A percentile compares a stretch with the other conserved stretches of the same genome.
These are phyloP conservation scores for Paramyrothecium roridum DNA, from an alignment of 2,329 filamentous ascomycete genomes.

Conservation along the genomic window DNA sequence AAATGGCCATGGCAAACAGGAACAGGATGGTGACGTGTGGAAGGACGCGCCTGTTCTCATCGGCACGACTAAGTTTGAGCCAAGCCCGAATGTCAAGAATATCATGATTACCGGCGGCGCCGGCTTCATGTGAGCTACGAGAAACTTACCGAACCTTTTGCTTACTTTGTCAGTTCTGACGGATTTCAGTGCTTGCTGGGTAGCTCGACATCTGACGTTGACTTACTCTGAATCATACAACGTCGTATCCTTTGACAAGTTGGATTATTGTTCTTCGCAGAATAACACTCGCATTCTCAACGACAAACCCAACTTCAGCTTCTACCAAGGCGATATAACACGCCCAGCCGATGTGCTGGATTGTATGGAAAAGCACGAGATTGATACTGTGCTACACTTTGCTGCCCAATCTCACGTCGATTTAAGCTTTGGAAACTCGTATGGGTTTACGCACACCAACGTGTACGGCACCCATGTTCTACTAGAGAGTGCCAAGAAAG, in stretches of 20 bases:
- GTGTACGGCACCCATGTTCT: conserved; percentile 83
- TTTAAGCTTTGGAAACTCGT: conserved; percentile 78
- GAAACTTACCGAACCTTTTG: neutral
- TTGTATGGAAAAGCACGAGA: conserved; percentile 66
- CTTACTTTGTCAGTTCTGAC: conserved; percentile 9
- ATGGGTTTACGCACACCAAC: conserved; percentile 77
- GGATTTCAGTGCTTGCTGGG: conserved; percentile 68
- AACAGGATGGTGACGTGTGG: conserved; percentile 64
- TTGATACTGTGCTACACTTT: conserved; percentile 81
- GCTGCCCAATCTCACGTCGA: conserved; percentile 85
- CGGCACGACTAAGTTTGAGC: conserved; percentile 68
- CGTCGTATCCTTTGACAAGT: conserved; percentile 79
- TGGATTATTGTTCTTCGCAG: conserved; percentile 77
- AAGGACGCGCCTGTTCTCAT: conserved; percentile 67
- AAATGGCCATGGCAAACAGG: conserved; percentile 36
- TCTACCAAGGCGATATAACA: conserved; percentile 77
- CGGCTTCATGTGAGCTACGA: conserved; percentile 71
- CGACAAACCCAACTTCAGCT: conserved; percentile 68
- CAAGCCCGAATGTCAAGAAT: conserved; percentile 67
- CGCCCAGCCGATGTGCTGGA: conserved; percentile 66
- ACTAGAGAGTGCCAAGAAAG: conserved; percentile 71
- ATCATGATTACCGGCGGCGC: conserved; percentile 83
- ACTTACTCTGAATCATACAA: conserved; percentile 75
- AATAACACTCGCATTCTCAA: conserved; percentile 74
- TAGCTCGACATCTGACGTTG: conserved; percentile 72